Conservation (phyloP, 257 asterid genomes). For the Gardenia jasminoides region DNA sequence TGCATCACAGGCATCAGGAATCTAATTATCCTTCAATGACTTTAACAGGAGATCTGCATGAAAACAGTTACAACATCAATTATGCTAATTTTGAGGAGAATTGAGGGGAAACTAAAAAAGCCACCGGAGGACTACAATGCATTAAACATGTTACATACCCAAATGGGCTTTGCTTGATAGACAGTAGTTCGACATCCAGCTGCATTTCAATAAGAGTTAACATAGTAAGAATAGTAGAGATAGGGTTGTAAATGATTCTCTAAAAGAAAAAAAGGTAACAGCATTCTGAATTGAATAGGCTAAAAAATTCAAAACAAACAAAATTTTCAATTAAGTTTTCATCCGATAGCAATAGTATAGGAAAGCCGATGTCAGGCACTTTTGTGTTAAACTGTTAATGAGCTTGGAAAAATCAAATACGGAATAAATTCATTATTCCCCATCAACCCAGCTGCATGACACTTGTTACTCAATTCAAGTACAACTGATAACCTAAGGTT, state of each 20-base stretch:
- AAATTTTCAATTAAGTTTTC: too few relatives aligned
- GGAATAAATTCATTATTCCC: too few relatives aligned
- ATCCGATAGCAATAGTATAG: too few relatives aligned
- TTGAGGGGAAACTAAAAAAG: not conserved
- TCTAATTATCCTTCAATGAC: constrained; percentile 68
- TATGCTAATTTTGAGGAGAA: not conserved
- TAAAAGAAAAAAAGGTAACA: not conserved
- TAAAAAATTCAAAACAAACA: not conserved
- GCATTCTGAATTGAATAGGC: not conserved
- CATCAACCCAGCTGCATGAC: too few relatives aligned
- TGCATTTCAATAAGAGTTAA: constrained; percentile 29
- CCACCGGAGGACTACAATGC: not conserved
- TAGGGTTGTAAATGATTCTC: not conserved
- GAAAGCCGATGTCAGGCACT: too few relatives aligned
- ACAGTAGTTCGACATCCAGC: constrained; percentile 79
- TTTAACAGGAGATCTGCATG: constrained; percentile 83
- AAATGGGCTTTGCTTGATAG: constrained; percentile 87
- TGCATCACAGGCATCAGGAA: constrained; percentile 14
- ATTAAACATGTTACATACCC: constrained; percentile 50
- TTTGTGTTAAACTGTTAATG: too few relatives aligned
- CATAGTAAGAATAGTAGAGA: too few relatives aligned
- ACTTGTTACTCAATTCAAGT: too few relatives aligned
- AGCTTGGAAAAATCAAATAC: too few relatives aligned
- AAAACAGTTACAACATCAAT: not conserved
- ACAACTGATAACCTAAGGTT: too few relatives aligned